These are phyloP conservation scores for Naganishia cerealis DNA, from an alignment of 1,284 basidiomycete genomes.

Conservation along the genomic window DNA sequence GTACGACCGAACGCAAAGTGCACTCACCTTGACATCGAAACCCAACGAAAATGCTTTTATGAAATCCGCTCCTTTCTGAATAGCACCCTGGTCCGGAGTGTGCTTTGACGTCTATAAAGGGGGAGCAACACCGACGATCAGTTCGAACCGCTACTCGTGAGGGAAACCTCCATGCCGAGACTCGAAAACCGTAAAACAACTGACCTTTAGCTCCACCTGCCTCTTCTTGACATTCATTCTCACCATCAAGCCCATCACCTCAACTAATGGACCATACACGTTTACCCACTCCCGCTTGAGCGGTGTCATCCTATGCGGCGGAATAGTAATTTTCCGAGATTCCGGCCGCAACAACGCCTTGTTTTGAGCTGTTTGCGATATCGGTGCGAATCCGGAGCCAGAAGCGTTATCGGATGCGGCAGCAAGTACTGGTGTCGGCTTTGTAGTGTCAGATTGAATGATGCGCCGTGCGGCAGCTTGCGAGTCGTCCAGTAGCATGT, in stretches of 20 bases:
- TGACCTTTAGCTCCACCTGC: constrained; percentile 86
- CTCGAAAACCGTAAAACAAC: constrained; percentile 43
- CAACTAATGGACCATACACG: constrained; percentile 92
- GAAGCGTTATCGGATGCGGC: constrained; percentile 34
- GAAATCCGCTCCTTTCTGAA: constrained; percentile 98
- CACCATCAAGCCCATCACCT: constrained; percentile 90
- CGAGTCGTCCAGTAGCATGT: constrained; percentile 34
- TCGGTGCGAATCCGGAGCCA: constrained; percentile 50
- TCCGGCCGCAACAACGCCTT: constrained; percentile 64
- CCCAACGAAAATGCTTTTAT: constrained; percentile 92
- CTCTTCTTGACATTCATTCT: constrained; percentile 90
- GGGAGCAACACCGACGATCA: constrained; percentile 4
- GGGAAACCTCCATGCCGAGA: not conserved
- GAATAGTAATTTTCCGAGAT: constrained; percentile 79
- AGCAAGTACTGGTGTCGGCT: constrained; percentile 27
- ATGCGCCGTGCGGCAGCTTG: constrained; percentile 23
- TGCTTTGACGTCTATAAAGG: constrained; percentile 79
- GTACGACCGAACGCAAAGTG: not conserved
- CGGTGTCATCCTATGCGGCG: constrained; percentile 95
- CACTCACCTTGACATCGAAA: constrained; percentile 84
- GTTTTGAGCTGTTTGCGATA: constrained; percentile 41
- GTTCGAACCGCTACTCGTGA: not conserved
- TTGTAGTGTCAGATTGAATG: constrained; percentile 30
- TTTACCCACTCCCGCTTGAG: constrained; percentile 97
- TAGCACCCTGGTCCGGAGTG: constrained; percentile 82